Conservation (phyloP, 495 filamentous ascomycete species). For the Penicillium pulvis region DNA sequence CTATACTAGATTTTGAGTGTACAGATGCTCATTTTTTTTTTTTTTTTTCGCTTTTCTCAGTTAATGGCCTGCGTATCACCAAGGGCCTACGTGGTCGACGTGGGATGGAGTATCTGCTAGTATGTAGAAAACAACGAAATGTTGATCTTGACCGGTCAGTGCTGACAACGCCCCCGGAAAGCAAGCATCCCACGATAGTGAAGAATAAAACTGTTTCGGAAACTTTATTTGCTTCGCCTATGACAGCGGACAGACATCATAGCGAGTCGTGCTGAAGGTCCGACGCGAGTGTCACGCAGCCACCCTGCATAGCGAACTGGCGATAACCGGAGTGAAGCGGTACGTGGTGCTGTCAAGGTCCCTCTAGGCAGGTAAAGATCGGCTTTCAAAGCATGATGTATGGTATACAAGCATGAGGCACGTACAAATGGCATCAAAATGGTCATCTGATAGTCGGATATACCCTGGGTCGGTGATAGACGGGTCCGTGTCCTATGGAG, state of each 20-base stretch:
- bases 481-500: background rate
- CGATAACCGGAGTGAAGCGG: slow-evolving; percentile 5
- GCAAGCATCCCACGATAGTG: background rate
- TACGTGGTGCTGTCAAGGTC: slow-evolving; percentile 1
- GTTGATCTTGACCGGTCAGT: background rate
- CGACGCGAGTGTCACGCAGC: slow-evolving; percentile 10
- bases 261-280: slow-evolving; percentile 12
- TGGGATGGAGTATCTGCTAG: background rate
- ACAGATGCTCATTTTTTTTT: background rate
- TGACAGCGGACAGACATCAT: background rate
- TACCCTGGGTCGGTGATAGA: background rate
- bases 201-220: background rate
- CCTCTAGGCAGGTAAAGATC: slow-evolving; percentile 2
- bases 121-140: background rate
- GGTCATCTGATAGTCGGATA: slow-evolving; percentile 11
- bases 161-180: background rate
- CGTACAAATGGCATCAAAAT: background rate
- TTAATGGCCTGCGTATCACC: background rate
- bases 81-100: background rate
- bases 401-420: background rate
- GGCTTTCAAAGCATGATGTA: slow-evolving; percentile 1
- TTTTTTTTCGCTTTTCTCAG: background rate
- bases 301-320: slow-evolving; percentile 6
- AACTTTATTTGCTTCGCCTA: background rate
- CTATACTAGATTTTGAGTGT: background rate